Base-by-base conservation (phyloP, 306 rosid genomes). In the Coriaria nepalensis region DNA sequence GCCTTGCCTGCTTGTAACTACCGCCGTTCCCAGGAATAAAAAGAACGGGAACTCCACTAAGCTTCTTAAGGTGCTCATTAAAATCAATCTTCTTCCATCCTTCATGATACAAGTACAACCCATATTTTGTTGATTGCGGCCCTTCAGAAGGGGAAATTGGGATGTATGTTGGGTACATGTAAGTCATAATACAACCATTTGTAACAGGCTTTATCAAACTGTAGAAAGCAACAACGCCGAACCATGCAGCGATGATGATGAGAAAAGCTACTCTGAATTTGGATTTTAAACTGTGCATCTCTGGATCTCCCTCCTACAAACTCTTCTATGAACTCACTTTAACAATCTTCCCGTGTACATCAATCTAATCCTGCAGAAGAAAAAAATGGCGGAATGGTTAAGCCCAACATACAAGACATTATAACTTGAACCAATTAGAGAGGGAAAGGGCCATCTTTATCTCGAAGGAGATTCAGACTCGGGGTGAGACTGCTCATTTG, bases 11-110 rank as follows among this genome's bases (percentile, higher is more conserved):
- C 72, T 85, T 92, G 92, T 75, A 92, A 79, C 98, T 92, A 48
- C 98, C 98, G 41, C 98, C 94, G 66, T 92, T 92, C 47, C 98
- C 98, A 0, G 98, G 98, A 68, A 92, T 84, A 56, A 85, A 85
- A 69, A 92, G 98, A 49, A 85, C 83, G 0, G 98, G 96, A 48
- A 82, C 61, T 6, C 98, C 98, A 52, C 69, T 71, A 12, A 92
- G 93, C 79, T 77, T 86, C 65, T 75, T 75, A 6, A 82, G 68
- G 67, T 85, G 94, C 78, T 92, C 87, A 67, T 69, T 70, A 47
- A 68, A 79, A 66, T 92, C 94, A 32, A 85, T 85, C 83, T 73
- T 69, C 52, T 73, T 85, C 98, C 98, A 92, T 3, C 98, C 98
- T 64, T 92, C 98, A 13, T 92, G 94, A 74, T 92, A 92, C 79